These are phyloP conservation scores for Phylloporus scabripes DNA, from an alignment of 768 basidiomycete genomes.

Conservation along the genomic window DNA sequence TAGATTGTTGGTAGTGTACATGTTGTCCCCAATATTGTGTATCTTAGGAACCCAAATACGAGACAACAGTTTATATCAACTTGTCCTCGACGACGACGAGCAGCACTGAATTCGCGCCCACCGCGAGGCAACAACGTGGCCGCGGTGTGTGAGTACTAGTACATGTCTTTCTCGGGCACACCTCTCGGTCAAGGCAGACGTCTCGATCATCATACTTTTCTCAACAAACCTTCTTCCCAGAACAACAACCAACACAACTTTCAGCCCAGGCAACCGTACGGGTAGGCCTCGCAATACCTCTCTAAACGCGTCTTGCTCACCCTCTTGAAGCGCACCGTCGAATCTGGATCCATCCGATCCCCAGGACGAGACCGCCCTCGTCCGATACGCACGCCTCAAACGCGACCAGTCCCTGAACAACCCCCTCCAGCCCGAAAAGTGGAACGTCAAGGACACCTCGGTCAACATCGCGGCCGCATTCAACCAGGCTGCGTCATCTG, in stretches of 20 bases:
- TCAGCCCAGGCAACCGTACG: slow-evolving; percentile 39
- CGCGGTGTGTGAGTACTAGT: slow-evolving; percentile 19
- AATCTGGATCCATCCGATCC: slow-evolving; percentile 40
- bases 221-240: slow-evolving; percentile 47
- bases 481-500: slow-evolving; percentile 53
- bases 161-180: slow-evolving; percentile 85
- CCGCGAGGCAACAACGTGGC: slow-evolving; percentile 19
- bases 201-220: slow-evolving; percentile 74
- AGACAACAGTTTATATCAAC: slow-evolving; percentile 17
- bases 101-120: slow-evolving; percentile 3
- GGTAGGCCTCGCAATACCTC: slow-evolving; percentile 38
- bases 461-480: slow-evolving; percentile 85
- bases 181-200: slow-evolving; percentile 82
- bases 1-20: slow-evolving; percentile 22
- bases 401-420: slow-evolving; percentile 33
- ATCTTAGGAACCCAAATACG: slow-evolving; percentile 21
- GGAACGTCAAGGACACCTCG: slow-evolving; percentile 75
- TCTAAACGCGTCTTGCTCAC: slow-evolving; percentile 16
- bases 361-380: slow-evolving; percentile 41
- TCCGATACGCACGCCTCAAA: slow-evolving; percentile 44
- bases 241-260: slow-evolving; percentile 27
- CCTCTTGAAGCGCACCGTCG: slow-evolving; percentile 44
- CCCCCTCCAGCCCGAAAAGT: slow-evolving; percentile 54
- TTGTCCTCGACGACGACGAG: slow-evolving; percentile 11
- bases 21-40: slow-evolving; percentile 21